Percentiles rank a stretch among this genome's conserved stretches.
Evolutionary conservation across 2,329 filamentous ascomycete genomes (phyloP).

Genomic region (Claviceps citrina): DNA sequence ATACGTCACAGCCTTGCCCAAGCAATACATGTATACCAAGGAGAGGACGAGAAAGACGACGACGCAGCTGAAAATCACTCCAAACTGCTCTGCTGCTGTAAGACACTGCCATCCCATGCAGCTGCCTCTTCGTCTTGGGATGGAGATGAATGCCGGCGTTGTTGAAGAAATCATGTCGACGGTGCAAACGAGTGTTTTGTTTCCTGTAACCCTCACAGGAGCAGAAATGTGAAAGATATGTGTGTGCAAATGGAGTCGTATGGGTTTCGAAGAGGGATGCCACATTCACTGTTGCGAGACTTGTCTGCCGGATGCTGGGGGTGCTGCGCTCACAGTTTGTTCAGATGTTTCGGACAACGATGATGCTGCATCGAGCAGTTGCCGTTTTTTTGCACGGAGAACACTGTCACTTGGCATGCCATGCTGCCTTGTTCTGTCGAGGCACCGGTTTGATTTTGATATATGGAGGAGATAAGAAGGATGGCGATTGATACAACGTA

Average conservation of each 20-base stretch:
- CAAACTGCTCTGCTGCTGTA: slow-evolving; percentile 21
- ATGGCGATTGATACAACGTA: too few species aligned
- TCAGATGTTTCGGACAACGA: not conserved
- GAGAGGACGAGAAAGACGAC: slow-evolving; percentile 15
- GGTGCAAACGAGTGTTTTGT: not conserved
- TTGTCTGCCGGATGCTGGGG: not conserved
- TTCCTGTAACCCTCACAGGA: not conserved
- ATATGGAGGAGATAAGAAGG: too few species aligned
- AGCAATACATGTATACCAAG: slow-evolving; percentile 20
- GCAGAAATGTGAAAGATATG: too few species aligned
- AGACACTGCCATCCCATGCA: slow-evolving; percentile 26
- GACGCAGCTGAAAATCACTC: slow-evolving; percentile 23
- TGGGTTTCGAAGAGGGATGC: not conserved
- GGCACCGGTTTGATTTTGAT: not conserved
- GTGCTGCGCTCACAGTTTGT: not conserved
- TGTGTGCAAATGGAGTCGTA: too few species aligned
- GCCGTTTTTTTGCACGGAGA: not conserved
- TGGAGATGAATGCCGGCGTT: not conserved
- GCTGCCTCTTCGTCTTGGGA: not conserved
- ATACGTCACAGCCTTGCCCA: slow-evolving; percentile 12
- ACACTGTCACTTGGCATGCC: not conserved
- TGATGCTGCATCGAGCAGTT: not conserved
- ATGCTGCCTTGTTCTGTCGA: not conserved
- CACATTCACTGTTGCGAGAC: not conserved
- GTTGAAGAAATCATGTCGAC: not conserved